These are phyloP conservation scores for Paraurostyla sp. DNA, from an alignment of 73 alveolate genomes.

Conservation along the genomic window DNA sequence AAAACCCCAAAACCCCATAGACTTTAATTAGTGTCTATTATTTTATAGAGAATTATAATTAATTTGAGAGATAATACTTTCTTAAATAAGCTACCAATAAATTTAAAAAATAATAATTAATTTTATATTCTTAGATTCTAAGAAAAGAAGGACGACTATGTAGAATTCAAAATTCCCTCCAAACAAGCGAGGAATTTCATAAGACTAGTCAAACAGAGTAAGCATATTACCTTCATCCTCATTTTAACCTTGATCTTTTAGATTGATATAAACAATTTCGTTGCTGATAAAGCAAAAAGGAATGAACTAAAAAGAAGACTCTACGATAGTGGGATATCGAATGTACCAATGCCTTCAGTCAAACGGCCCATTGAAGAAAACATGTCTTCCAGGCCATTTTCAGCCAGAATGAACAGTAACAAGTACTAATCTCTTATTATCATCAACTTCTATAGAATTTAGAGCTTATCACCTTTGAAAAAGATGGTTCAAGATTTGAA, in stretches of 20 bases:
- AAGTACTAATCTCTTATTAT: not conserved
- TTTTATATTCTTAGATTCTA: slow-evolving; percentile 42
- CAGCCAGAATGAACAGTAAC: slow-evolving; percentile 68
- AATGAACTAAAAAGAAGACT: slow-evolving; percentile 49
- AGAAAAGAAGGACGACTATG: not conserved
- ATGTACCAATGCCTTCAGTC: slow-evolving; percentile 71
- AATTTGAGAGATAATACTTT: no score
- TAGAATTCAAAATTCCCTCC: slow-evolving; percentile 37
- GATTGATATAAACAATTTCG: slow-evolving; percentile 59
- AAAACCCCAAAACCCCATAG: no score
- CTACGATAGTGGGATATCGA: slow-evolving; percentile 64
- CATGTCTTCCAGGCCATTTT: slow-evolving; percentile 54
- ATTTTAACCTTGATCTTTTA: not conserved
- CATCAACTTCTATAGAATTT: not conserved
- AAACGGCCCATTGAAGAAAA: slow-evolving; percentile 64
- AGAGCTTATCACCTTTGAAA: slow-evolving; percentile 53
- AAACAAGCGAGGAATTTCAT: slow-evolving; percentile 18
- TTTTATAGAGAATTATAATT: no score
- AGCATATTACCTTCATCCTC: not conserved
- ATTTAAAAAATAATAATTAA: slow-evolving; percentile 23
- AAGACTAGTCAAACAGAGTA: not conserved
- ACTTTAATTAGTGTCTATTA: no score
- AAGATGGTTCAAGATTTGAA: slow-evolving; percentile 49
- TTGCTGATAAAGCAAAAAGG: slow-evolving; percentile 44
- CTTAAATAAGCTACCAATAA: slow-evolving; percentile 12